Percentiles rank a stretch among this genome's conserved stretches.
phyloP scores from a whole-genome alignment of 2,329 filamentous ascomycete genomes.

The Diaporthe eres region DNA sequence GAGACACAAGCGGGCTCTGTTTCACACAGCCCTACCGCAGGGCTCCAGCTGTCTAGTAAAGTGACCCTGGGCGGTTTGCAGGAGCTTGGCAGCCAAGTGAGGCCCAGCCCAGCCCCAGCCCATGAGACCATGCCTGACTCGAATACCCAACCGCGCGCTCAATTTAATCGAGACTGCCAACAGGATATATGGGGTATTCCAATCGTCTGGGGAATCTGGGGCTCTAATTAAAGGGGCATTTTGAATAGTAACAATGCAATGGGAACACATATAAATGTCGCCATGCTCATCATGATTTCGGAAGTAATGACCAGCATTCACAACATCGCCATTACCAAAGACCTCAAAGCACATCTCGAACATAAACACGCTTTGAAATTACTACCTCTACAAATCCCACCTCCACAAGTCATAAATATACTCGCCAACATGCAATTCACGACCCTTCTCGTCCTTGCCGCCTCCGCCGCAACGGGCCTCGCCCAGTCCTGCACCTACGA shows the following conservation, averaged over 20 bases:
- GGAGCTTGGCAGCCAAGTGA: conserved; percentile 1
- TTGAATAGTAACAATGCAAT: neutral
- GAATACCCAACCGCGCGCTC: conserved; percentile 14
- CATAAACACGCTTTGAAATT: neutral
- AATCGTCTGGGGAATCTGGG: conserved; percentile 7
- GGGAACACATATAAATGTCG: neutral
- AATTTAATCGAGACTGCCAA: conserved; percentile 15
- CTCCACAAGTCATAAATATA: neutral
- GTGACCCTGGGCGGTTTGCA: neutral
- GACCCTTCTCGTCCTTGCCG: conserved; percentile 5
- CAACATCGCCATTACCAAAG: neutral
- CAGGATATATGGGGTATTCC: neutral
- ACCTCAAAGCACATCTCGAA: neutral
- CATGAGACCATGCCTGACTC: neutral
- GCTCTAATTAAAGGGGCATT: conserved; percentile 3
- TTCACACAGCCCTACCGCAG: conserved; percentile 21
- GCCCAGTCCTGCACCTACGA: conserved; percentile 21
- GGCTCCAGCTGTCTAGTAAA: neutral
- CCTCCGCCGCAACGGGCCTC: conserved; percentile 11
- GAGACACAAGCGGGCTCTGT: conserved; percentile 11
- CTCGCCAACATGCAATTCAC: conserved; percentile 3
- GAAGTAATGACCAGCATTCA: neutral
- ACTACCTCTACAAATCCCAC: neutral
- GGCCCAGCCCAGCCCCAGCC: neutral
- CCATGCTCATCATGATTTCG: neutral